A percentile compares a stretch with the other conserved stretches of the same genome.
Evolutionary conservation across 179 eudicot species (phyloP).

Genomic region (Carnegiea gigantea): DNA sequence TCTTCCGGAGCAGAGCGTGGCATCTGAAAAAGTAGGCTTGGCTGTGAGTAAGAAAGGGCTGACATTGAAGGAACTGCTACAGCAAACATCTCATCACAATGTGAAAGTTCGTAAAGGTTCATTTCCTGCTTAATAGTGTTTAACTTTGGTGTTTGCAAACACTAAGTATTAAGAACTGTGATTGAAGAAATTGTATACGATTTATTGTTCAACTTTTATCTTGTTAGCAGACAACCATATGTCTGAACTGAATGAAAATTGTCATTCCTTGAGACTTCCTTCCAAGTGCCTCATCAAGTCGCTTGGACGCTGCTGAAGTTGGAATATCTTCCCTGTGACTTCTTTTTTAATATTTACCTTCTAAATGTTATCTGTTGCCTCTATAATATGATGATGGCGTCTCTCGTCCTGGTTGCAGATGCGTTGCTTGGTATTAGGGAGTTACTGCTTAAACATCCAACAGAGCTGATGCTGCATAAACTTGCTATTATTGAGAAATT

Average conservation of each 20-base stretch:
- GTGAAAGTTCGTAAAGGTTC: constrained; percentile 85
- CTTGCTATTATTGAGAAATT: constrained; percentile 81
- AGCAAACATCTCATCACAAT: constrained; percentile 92
- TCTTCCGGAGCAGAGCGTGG: constrained; percentile 95
- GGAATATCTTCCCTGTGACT: background rate
- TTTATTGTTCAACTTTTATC: background rate
- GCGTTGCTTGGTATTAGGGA: constrained; percentile 82
- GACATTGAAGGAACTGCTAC: constrained; percentile 91
- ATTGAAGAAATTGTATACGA: background rate
- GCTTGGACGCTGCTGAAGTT: background rate
- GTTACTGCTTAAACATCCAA: constrained; percentile 61
- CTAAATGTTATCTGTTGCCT: background rate
- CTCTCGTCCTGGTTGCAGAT: constrained; percentile 42
- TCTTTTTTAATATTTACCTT: background rate
- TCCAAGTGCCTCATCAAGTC: background rate
- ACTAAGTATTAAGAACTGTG: background rate
- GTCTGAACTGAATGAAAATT: background rate
- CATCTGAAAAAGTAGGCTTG: constrained; percentile 75
- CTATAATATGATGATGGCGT: background rate
- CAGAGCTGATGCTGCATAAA: constrained; percentile 74
- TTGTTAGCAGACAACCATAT: background rate
- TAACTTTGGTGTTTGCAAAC: background rate
- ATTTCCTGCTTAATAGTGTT: constrained; percentile 8
- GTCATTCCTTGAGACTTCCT: background rate
- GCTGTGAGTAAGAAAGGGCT: constrained; percentile 89